Evolutionary conservation across 495 filamentous ascomycete species (phyloP), one percentile per base, ranked within the genome.

Genomic region (Hypoxylon fragiforme): DNA sequence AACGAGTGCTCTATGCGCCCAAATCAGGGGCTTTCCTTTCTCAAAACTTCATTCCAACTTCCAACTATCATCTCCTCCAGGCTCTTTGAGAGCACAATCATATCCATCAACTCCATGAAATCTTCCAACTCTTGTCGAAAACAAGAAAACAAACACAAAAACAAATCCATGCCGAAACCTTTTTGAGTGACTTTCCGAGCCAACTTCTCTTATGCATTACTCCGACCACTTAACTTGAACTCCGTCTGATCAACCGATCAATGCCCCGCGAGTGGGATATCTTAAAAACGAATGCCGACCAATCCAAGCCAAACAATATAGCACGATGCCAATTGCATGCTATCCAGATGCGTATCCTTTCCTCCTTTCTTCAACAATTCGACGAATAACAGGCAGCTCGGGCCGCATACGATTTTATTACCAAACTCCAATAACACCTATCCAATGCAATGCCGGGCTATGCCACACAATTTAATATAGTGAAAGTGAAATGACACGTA

Each of bases 231-330:
- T 35, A 12, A 37, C 13, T 18, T 32, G 12, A 51, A 58, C 54
- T 51, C 54, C 54, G 31, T 45, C 28, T 31, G 3, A 32, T 19
- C 37, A 6, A 48, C 44, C 36, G 3, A 32, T 19, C 37, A 6
- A 48, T 48, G 46, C 49, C 44, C 42, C 16, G 7, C 19, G 16
- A 34, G 9, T 4, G 34, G 56, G 56, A 53, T 60, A 60, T 60
- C 50, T 36, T 57, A 49, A 47, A 6, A 21, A 60, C 48, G 34
- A 28, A 37, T 39, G 30, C 24, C 58, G 36, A 18, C 39, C 30
- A 14, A 49, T 22, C n/a, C 4, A 9, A 37, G 13, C 20, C 13
- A 39, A 16, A 20, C 22, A 7, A 22, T 24, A 47, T 22, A 38
- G 4, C 12, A 49, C 44, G 46, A 31, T 18, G 37, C 48, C 39